phyloP scores from a whole-genome alignment of 164 flowering plant genomes.

The Annona squamosa region DNA sequence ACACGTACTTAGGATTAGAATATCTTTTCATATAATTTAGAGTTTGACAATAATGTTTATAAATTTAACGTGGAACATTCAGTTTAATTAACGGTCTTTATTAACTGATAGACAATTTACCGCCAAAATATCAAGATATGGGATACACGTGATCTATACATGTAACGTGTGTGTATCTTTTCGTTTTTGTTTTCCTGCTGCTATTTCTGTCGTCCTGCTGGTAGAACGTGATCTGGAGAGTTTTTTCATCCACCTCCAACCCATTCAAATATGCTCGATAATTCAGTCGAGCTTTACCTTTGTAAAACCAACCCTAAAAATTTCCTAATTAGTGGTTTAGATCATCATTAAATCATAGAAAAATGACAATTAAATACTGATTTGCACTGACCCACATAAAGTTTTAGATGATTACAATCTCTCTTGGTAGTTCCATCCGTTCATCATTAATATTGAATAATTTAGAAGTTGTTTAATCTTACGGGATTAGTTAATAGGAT shows the following conservation, averaged over 20 bases:
- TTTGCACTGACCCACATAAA: neutral
- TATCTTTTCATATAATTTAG: too few species aligned
- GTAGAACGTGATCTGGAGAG: too few species aligned
- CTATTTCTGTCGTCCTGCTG: neutral
- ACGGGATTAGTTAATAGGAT: neutral
- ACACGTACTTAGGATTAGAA: too few species aligned
- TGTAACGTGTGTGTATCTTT: neutral
- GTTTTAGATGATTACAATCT: neutral
- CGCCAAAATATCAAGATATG: too few species aligned
- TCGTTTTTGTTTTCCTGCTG: too few species aligned
- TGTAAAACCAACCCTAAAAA: too few species aligned
- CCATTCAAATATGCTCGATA: neutral
- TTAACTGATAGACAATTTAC: too few species aligned
- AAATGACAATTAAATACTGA: neutral
- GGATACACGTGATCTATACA: neutral
- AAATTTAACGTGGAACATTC: too few species aligned
- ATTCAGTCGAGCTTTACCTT: neutral
- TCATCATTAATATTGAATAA: neutral
- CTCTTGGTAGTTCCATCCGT: neutral
- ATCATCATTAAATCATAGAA: too few species aligned
- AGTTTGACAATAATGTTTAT: too few species aligned
- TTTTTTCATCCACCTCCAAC: neutral
- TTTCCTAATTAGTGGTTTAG: neutral
- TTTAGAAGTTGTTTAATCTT: neutral
- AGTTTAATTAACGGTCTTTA: too few species aligned